Base-by-base conservation (phyloP, 1,139 yeast species). In the Candida mesenterica region DNA sequence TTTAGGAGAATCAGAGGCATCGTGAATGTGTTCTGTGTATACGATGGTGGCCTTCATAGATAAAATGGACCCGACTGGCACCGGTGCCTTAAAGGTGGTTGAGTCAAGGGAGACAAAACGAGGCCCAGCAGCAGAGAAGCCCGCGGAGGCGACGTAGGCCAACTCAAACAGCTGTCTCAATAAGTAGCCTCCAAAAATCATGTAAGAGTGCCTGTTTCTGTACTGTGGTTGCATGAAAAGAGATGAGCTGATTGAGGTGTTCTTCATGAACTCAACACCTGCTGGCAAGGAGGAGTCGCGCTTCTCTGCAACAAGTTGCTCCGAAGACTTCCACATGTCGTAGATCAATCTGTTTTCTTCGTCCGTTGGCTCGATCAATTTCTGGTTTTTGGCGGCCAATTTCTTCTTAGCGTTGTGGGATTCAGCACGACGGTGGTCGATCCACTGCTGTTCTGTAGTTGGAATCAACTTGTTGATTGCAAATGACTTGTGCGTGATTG, bases 171-270 rank as follows among this genome's bases (percentile, higher is more conserved):
- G 79, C 62, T 88, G 96, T 59, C 96, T 79, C 65, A 89, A 75
- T 53, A 89, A 67, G 54, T 89, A 89, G 18, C 97, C 97, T 47
- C 97, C 97, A 58, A 89, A 89, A 35, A 89, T 86, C 90, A 89
- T 88, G 61, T 84, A 86, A 8, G 95, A 85, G 56, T 89, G 96
- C 57, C 96, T 77, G 66, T 89, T 89, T 61, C 97, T 77, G 63
- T 88, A 89, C 63, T 89, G 97, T 2, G 97, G 97, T 63, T 89
- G 97, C 94, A 89, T 90, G 61, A 89, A 81, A 49, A 82, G 71
- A 5, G 96, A 86, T 6, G 95, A 84, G 36, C 74, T 68, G 39
- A 85, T 73, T 32, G 62, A 62, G 1, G 96, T 82, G 44, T 86
- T 82, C 39, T 76, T 72, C 95, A 87, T 86, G 50, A 75, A 77